A percentile compares a stretch with the other conserved stretches of the same genome.
Evolutionary conservation across 345 rosid genomes (phyloP).

Genomic region (Corymbia maculata): DNA sequence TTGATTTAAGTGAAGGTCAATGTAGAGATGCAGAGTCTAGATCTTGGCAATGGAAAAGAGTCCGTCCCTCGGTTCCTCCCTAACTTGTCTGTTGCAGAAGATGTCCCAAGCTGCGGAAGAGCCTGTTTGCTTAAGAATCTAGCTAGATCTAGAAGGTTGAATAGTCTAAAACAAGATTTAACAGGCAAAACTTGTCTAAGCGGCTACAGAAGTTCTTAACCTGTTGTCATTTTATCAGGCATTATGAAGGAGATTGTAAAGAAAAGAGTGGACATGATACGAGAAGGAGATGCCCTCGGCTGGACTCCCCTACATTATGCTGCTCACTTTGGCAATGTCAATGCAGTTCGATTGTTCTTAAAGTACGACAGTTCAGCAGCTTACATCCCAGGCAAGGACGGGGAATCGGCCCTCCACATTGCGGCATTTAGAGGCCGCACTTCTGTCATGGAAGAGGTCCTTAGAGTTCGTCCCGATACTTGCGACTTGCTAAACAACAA

Average conservation of each 20-base stretch:
- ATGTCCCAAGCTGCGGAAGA: neutral
- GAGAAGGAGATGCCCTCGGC: conserved; percentile 4
- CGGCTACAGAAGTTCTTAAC: neutral
- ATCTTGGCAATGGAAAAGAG: neutral
- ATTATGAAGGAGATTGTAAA: conserved; percentile 5
- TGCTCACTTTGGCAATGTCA: conserved; percentile 1
- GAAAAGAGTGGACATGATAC: neutral
- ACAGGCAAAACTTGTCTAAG: neutral
- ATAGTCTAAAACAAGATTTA: neutral
- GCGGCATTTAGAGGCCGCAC: conserved; percentile 9
- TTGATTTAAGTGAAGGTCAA: neutral
- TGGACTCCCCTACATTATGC: conserved; percentile 18
- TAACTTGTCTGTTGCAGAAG: neutral
- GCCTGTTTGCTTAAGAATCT: neutral
- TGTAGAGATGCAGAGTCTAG: neutral
- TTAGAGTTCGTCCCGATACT: conserved; percentile 4
- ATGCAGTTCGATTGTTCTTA: conserved; percentile 1
- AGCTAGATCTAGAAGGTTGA: neutral
- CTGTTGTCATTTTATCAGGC: neutral
- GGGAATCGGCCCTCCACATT: conserved; percentile 11
- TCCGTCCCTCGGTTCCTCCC: neutral
- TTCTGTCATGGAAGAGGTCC: neutral
- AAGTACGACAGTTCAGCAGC: neutral
- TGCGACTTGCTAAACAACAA: neutral
- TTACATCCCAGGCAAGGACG: conserved; percentile 4